A percentile compares a stretch with the other conserved stretches of the same genome.
Evolutionary conservation across 345 rosid genomes (phyloP).

Genomic region (Citrus inodora): DNA sequence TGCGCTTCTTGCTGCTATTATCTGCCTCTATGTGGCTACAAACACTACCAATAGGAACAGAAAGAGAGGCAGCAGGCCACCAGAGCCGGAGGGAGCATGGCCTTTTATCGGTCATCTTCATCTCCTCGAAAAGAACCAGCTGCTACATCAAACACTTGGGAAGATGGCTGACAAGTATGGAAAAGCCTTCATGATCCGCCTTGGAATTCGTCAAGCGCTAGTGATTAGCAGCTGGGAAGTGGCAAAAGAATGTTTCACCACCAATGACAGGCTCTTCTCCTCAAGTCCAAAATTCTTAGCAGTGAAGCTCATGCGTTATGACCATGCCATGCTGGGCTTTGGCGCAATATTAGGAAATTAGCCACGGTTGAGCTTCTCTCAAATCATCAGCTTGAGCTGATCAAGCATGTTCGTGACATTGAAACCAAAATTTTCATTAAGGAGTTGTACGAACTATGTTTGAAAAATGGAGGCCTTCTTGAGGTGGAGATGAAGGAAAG

Average conservation of each 20-base stretch:
- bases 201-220: conserved; percentile 17
- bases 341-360: conserved; percentile 33
- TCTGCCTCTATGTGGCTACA: neutral
- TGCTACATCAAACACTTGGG: conserved; percentile 19
- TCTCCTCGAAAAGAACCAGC: conserved; percentile 19
- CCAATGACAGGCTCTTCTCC: conserved; percentile 24
- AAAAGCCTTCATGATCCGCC: conserved; percentile 25
- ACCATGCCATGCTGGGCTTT: conserved; percentile 25
- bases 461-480: conserved; percentile 16
- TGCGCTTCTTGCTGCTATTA: conserved; percentile 6
- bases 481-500: conserved; percentile 23
- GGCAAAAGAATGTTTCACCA: conserved; percentile 33
- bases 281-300: conserved; percentile 21
- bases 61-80: conserved; percentile 17
- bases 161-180: conserved; percentile 24
- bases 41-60: neutral
- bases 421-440: conserved; percentile 19
- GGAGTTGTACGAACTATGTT: conserved; percentile 17
- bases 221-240: conserved; percentile 28
- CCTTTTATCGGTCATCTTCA: conserved; percentile 33
- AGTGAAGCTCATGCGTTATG: conserved; percentile 24
- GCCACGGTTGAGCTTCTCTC: conserved; percentile 29
- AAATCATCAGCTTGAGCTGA: conserved; percentile 23
- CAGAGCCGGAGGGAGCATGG: conserved; percentile 26
- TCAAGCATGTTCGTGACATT: conserved; percentile 26